Percentiles rank a stretch among this genome's conserved stretches.
Evolutionary conservation across 108 stramenopile species (phyloP).

Genomic region (Nannochloropsis gaditana): DNA sequence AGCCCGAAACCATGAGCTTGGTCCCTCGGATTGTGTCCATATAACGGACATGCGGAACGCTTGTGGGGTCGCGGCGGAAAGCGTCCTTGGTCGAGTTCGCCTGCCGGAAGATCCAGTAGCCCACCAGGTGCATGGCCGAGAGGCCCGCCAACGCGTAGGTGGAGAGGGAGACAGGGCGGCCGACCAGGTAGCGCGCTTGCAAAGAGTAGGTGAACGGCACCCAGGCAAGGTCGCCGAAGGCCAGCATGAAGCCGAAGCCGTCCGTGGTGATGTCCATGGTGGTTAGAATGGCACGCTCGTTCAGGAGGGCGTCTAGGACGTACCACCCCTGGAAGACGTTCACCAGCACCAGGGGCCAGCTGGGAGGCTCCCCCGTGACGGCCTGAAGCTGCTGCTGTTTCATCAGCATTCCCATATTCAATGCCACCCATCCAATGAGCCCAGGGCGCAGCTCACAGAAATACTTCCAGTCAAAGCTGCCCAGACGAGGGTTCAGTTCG

Average conservation of each 20-base stretch:
- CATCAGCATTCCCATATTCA: constrained; percentile 68
- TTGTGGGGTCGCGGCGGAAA: constrained; percentile 75
- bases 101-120: constrained; percentile 77
- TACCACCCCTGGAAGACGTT: constrained; percentile 84
- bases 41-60: constrained; percentile 48
- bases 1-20: constrained; percentile 75
- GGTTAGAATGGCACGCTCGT: constrained; percentile 87
- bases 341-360: constrained; percentile 75
- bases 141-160: constrained; percentile 54
- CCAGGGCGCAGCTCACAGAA: constrained; percentile 96
- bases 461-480: constrained; percentile 82
- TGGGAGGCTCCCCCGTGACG: constrained; percentile 58
- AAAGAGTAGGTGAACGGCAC: constrained; percentile 92
- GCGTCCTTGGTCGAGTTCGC: constrained; percentile 90
- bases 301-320: constrained; percentile 85
- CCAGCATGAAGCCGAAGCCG: constrained; percentile 97
- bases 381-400: constrained; percentile 66
- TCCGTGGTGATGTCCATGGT: constrained; percentile 99
- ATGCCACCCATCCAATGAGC: constrained; percentile 75
- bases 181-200: constrained; percentile 81
- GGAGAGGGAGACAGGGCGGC: constrained; percentile 45
- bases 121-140: constrained; percentile 54
- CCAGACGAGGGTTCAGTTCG: constrained; percentile 88
- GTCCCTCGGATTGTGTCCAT: constrained; percentile 53
- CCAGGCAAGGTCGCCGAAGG: constrained; percentile 97